phyloP scores from a whole-genome alignment of 305 asterid species.

The Coffea humblotiana region DNA sequence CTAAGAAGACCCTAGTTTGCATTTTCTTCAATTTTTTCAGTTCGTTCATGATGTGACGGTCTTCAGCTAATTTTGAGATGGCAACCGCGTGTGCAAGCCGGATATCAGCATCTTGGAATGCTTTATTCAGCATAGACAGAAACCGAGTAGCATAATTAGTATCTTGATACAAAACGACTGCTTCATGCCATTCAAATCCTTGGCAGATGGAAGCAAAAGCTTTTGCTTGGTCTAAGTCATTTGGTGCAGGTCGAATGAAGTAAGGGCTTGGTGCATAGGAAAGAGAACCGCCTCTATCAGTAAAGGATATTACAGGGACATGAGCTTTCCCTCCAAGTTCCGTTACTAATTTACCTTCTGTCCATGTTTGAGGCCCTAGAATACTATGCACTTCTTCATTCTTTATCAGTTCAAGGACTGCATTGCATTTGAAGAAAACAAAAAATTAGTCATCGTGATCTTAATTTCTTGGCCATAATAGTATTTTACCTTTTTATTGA shows the following conservation, averaged over 20 bases:
- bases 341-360: constrained; percentile 37
- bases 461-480: neutral
- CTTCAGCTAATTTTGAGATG: constrained; percentile 33
- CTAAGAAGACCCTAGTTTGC: constrained; percentile 57
- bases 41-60: constrained; percentile 29
- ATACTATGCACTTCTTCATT: constrained; percentile 51
- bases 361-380: constrained; percentile 35
- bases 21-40: constrained; percentile 26
- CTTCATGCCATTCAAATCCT: constrained; percentile 47
- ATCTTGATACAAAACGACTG: constrained; percentile 49
- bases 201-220: constrained; percentile 53
- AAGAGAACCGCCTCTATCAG: constrained; percentile 31
- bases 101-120: constrained; percentile 41
- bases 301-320: constrained; percentile 56
- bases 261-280: constrained; percentile 30
- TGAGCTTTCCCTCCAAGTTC: constrained; percentile 43
- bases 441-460: too few relatives aligned
- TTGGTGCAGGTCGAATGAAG: constrained; percentile 39
- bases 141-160: constrained; percentile 39
- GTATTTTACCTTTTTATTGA: neutral
- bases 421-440: constrained; percentile 9
- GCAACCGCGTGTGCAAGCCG: constrained; percentile 32
- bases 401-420: constrained; percentile 46
- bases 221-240: constrained; percentile 44
- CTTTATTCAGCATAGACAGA: constrained; percentile 36